phyloP scores from a whole-genome alignment of 805 yeast genomes.

The Clavispora asparagi region DNA sequence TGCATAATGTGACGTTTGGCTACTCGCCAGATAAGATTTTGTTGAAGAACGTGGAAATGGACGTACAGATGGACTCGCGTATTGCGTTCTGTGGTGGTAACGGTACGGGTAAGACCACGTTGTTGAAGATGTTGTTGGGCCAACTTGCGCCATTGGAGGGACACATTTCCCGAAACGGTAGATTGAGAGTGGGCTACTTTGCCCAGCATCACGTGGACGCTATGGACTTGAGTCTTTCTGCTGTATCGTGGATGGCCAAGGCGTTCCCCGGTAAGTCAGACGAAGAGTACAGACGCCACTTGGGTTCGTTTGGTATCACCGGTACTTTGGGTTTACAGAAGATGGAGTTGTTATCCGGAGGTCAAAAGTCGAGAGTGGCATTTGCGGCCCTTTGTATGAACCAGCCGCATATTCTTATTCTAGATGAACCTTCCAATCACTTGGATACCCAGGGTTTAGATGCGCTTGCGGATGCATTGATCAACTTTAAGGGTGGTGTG shows the following conservation, averaged over 20 bases:
- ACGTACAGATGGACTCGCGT: constrained; percentile 89
- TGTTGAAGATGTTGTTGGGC: constrained; percentile 82
- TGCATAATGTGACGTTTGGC: constrained; percentile 83
- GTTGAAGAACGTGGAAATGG: constrained; percentile 74
- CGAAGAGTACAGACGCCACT: constrained; percentile 93
- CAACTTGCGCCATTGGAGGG: constrained; percentile 72
- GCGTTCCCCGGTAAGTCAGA: constrained; percentile 90
- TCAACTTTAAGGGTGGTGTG: constrained; percentile 88
- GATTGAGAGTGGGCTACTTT: constrained; percentile 91
- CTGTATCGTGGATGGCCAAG: constrained; percentile 91
- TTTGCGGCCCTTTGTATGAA: constrained; percentile 90
- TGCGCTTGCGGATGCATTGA: constrained; percentile 87
- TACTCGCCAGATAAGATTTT: constrained; percentile 63
- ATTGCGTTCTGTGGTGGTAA: constrained; percentile 98
- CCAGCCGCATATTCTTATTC: constrained; percentile 84
- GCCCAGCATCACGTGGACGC: constrained; percentile 98
- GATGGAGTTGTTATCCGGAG: constrained; percentile 88
- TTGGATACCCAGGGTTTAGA: constrained; percentile 97
- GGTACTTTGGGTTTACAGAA: constrained; percentile 91
- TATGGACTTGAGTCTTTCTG: constrained; percentile 82
- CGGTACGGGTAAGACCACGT: constrained; percentile 98
- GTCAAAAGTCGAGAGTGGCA: constrained; percentile 97
- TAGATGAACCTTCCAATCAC: constrained; percentile 98
- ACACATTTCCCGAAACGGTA: constrained; percentile 69
- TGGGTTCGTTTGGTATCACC: constrained; percentile 96